Percentiles rank a stretch among this genome's conserved stretches.
phyloP scores from a whole-genome alignment of 768 basidiomycete genomes.

The Podaxis carcinomalis region DNA sequence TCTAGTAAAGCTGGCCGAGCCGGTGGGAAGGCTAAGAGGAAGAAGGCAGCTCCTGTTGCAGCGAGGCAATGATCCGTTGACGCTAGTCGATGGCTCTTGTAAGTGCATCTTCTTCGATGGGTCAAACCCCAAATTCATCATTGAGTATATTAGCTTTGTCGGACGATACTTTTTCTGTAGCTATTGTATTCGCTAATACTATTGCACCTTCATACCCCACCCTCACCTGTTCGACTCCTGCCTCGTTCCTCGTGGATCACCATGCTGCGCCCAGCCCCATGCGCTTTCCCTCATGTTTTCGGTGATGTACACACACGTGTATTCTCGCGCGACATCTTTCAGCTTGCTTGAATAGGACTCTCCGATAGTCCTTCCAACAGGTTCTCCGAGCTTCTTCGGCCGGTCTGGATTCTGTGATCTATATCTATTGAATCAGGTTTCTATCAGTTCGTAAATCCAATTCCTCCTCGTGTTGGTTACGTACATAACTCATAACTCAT shows the following conservation, averaged over 20 bases:
- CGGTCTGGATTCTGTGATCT: background rate
- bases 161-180: background rate
- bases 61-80: background rate
- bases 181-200: conserved; percentile 2
- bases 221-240: background rate
- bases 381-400: background rate
- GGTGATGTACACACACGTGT: conserved; percentile 4
- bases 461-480: background rate
- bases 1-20: background rate
- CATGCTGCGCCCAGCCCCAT: background rate
- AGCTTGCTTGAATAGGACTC: background rate
- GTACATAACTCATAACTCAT: background rate
- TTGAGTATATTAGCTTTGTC: background rate
- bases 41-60: background rate
- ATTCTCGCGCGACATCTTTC: background rate
- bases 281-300: background rate
- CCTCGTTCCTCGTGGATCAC: conserved; percentile 2
- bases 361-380: background rate
- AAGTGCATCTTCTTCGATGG: background rate
- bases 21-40: conserved; percentile 6
- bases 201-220: background rate
- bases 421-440: background rate
- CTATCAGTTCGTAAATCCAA: background rate
- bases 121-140: background rate
- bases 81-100: background rate